Evolutionary conservation across 331 rosid species (phyloP), one percentile per base, ranked within the genome.

Genomic region (Pyrus hybrid): DNA sequence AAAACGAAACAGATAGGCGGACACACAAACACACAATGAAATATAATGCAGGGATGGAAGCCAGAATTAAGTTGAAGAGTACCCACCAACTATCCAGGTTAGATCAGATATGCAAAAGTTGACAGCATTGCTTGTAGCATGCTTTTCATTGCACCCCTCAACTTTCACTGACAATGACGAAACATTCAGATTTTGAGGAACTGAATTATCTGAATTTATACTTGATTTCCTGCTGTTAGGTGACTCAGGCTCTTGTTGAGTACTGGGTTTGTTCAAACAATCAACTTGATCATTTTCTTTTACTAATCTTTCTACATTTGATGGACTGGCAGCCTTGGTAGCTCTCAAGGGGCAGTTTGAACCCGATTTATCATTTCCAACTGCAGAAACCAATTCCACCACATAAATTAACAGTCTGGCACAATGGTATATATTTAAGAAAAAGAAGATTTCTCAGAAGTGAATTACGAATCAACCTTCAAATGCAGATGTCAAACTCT

Each of bases 1-100:
- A 56, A 9, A 54, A n/a, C 78, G 20, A 64, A 51, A 70, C 56
- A 62, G 10, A 23, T 37, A 64, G 0, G 1, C 9, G 3, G 13
- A 64, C 45, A 17, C 56, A 6, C 21, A 51, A 0, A 61, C 13
- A 11, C 60, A 20, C 47, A 63, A 17, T 25, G 58, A 9, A 41
- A 11, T 10, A 76, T 23, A 47, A 66, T 9, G 30, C 51, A 47
- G 72, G 64, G 30, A n/a, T 29, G 25, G 22, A 70, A 62, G 60
- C 69, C 67, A 57, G 6, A 78, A 63, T 68, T 73, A 23, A 71
- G 13, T 76, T 0, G 32, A 17, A 82, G 79, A 53, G 20, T 33
- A 75, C 97, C 23, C 62, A 92, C 97, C 88, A 79, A 77, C 78
- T 71, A 68, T 81, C 96, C 33, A 86, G 77, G 72, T 67, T 29